Base-by-base conservation (phyloP, 768 basidiomycete species). In the Lentinula guzmanii region DNA sequence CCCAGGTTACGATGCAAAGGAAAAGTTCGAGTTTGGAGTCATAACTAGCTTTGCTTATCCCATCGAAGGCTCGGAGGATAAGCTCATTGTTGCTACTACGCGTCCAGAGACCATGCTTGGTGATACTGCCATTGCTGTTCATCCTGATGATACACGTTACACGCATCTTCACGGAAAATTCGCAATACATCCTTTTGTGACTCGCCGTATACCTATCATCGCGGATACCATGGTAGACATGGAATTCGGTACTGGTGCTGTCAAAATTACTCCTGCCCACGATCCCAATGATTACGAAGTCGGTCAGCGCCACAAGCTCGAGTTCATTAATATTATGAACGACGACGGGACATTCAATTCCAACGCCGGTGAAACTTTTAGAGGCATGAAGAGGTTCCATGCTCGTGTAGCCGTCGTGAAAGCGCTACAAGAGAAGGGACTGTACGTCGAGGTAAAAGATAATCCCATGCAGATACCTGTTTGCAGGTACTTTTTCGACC, bases 301-400 rank as follows among this genome's bases (percentile, higher is more conserved):
- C 65, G 97, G 94, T 9, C 70, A 86, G 68, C 78, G 96, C 45
- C 93, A 98, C 70, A 85, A 87, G 11, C 80, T 99, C 21, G 87
- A 91, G 51, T 96, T 97, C 70, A 89, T 99, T 76, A 98, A 90
- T 68, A 89, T 98, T 64, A 72, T 98, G 68, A 97, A 97, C 69
- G 96, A 98, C 67, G 93, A 99, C 70, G 97, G 97, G 8, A 98
- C 96, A 0, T 82, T 95, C 71, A 98, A 98, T 70, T 86, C 80
- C 31, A 95, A 95, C 69, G 91, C 90, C 2, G 96, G 95, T 2
- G 80, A 81, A 59, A 80, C 76, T 57, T 97, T 93, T 76, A 78
- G 89, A 89, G 95, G 96, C n/a, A 93, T 97, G 90, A 96, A 96
- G 74, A 86, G 97, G 48, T 98, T 98, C 85, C 94, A 97, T 71